Conservation (phyloP, 2,329 filamentous ascomycete species). For the Passalora sequoiae region DNA sequence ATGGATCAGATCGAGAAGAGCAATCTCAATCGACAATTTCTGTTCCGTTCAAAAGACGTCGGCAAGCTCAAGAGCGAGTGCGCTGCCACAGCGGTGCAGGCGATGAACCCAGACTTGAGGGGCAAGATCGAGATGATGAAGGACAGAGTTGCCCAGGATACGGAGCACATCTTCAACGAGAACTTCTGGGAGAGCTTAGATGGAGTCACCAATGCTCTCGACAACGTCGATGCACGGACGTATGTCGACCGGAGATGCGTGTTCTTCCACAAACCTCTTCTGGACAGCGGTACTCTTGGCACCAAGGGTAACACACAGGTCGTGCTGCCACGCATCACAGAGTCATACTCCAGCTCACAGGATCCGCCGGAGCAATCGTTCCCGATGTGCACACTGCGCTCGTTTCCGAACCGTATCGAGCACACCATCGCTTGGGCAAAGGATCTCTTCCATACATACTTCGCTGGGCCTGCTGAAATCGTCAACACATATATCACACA, state of each 20-base stretch:
- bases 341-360: conserved; percentile 95
- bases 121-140: conserved; percentile 81
- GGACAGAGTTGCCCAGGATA: conserved; percentile 86
- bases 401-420: conserved; percentile 97
- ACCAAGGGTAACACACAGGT: conserved; percentile 99
- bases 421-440: conserved; percentile 98
- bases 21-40: conserved; percentile 94
- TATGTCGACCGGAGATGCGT: conserved; percentile 96
- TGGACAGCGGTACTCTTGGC: conserved; percentile 96
- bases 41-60: conserved; percentile 91
- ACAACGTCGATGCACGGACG: conserved; percentile 94
- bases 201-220: conserved; percentile 91
- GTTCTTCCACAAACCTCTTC: conserved; percentile 93
- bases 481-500: conserved; percentile 87
- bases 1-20: conserved; percentile 99
- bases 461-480: conserved; percentile 87
- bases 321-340: conserved; percentile 81
- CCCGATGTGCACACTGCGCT: conserved; percentile 95
- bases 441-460: conserved; percentile 89
- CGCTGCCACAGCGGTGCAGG: conserved; percentile 80
- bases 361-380: conserved; percentile 98
- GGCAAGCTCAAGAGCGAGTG: conserved; percentile 95
- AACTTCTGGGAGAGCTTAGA: conserved; percentile 83
- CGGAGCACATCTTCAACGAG: conserved; percentile 91
- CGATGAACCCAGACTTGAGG: conserved; percentile 88